Conservation (phyloP, 495 filamentous ascomycete genomes). For the Aspergillus ellipticus region DNA sequence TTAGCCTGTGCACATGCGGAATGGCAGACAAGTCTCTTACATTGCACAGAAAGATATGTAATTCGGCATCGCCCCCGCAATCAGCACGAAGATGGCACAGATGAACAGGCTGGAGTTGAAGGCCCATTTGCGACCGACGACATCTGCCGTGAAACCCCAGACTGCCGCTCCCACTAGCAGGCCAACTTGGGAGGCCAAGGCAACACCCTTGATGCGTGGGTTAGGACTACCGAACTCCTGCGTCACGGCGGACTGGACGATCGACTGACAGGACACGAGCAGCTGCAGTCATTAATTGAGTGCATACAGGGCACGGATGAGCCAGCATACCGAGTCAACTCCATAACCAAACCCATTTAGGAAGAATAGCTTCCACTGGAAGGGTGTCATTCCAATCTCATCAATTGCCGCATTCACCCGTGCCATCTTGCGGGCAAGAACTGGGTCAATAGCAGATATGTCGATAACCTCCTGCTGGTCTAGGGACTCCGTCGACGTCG, state of each 20-base stretch:
- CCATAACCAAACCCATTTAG: constrained; percentile 36
- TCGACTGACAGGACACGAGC: constrained; percentile 34
- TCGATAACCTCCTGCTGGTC: constrained; percentile 3
- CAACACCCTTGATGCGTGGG: constrained; percentile 23
- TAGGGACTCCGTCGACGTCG: too few relatives aligned
- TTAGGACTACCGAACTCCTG: constrained; percentile 29
- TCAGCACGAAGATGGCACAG: constrained; percentile 26
- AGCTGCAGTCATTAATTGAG: constrained; percentile 17
- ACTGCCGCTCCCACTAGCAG: constrained; percentile 35
- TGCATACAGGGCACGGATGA: not conserved
- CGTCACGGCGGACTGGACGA: constrained; percentile 29
- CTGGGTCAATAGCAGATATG: constrained; percentile 14
- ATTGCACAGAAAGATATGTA: constrained; percentile 32
- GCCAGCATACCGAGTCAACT: constrained; percentile 26
- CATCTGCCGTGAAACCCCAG: constrained; percentile 40
- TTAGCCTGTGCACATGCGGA: not conserved
- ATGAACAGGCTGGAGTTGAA: constrained; percentile 39
- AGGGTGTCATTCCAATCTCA: constrained; percentile 30
- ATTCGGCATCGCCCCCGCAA: constrained; percentile 28
- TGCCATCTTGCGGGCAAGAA: constrained; percentile 26
- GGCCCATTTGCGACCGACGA: constrained; percentile 38
- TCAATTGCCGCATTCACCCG: constrained; percentile 29
- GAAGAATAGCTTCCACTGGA: constrained; percentile 33
- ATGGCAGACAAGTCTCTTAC: constrained; percentile 6
- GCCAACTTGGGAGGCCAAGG: constrained; percentile 31